These are phyloP conservation scores for Russula earlei DNA, from an alignment of 768 basidiomycete genomes.

Conservation along the genomic window DNA sequence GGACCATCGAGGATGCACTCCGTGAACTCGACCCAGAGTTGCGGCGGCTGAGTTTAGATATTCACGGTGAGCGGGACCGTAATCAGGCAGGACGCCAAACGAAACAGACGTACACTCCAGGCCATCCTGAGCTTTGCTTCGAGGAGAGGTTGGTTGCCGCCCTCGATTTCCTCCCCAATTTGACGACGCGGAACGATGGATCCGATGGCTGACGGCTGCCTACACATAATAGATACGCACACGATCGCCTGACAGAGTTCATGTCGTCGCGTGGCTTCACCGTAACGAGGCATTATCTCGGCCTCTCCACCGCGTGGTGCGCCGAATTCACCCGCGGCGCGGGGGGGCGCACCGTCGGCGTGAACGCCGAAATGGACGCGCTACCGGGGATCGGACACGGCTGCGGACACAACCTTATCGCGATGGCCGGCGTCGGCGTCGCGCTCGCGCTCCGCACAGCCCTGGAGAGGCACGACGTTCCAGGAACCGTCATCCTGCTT, in stretches of 20 bases:
- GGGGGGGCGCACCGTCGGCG: conserved; percentile 57
- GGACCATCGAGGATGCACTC: conserved; percentile 45
- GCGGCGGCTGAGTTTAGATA: conserved; percentile 55
- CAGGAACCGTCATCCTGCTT: conserved; percentile 62
- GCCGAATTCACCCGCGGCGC: conserved; percentile 55
- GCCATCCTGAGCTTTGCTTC: conserved; percentile 57
- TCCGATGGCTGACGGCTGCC: not conserved
- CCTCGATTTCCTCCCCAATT: conserved; percentile 8
- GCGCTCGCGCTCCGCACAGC: conserved; percentile 68
- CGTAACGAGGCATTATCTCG: conserved; percentile 64
- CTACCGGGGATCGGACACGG: conserved; percentile 50
- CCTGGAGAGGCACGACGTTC: conserved; percentile 47
- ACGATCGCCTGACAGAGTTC: conserved; percentile 56
- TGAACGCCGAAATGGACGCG: conserved; percentile 73
- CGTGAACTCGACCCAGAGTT: conserved; percentile 44
- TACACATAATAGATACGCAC: conserved; percentile 46
- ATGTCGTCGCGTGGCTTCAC: conserved; percentile 59
- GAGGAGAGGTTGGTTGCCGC: conserved; percentile 43
- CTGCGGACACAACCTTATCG: conserved; percentile 81
- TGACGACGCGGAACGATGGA: not conserved
- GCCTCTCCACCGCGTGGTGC: conserved; percentile 67
- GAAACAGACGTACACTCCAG: conserved; percentile 27
- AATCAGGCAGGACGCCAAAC: not conserved
- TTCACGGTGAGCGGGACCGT: conserved; percentile 47
- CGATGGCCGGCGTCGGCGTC: conserved; percentile 63